phyloP scores from a whole-genome alignment of 1,284 basidiomycete species.

The Sutorius eximius region DNA sequence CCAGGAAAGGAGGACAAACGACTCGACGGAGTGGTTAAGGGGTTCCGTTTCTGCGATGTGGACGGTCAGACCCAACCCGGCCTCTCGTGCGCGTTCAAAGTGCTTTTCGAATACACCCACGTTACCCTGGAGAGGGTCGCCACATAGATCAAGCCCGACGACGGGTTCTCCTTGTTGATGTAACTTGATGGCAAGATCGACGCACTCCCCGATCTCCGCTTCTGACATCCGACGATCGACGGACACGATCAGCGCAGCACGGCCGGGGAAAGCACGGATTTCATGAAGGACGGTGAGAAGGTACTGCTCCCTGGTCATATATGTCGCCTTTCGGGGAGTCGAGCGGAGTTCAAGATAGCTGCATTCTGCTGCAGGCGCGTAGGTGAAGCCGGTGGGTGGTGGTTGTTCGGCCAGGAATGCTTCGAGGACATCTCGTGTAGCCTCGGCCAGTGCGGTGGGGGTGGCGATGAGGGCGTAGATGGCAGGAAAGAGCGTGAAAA shows the following conservation, averaged over 20 bases:
- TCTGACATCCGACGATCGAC: slow-evolving; percentile 66
- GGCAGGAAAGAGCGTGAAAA: slow-evolving; percentile 73
- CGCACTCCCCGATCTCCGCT: slow-evolving; percentile 51
- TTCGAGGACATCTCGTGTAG: slow-evolving; percentile 60
- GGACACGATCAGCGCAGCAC: slow-evolving; percentile 67
- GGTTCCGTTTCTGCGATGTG: slow-evolving; percentile 72
- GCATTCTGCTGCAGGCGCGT: slow-evolving; percentile 44
- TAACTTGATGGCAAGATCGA: slow-evolving; percentile 57
- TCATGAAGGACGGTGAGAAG: slow-evolving; percentile 66
- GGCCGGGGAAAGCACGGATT: slow-evolving; percentile 54
- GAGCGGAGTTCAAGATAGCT: slow-evolving; percentile 73
- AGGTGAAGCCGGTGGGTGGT: slow-evolving; percentile 25
- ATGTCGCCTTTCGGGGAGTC: slow-evolving; percentile 57
- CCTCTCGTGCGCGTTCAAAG: slow-evolving; percentile 55
- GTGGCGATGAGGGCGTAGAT: slow-evolving; percentile 75
- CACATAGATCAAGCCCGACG: slow-evolving; percentile 80
- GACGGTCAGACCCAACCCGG: slow-evolving; percentile 67
- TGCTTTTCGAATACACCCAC: slow-evolving; percentile 52
- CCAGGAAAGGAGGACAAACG: slow-evolving; percentile 62
- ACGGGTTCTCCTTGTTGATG: slow-evolving; percentile 58
- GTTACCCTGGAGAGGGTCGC: slow-evolving; percentile 67
- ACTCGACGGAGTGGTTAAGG: slow-evolving; percentile 56
- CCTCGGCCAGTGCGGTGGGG: slow-evolving; percentile 49
- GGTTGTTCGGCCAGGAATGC: slow-evolving; percentile 48
- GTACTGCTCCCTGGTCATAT: slow-evolving; percentile 60